These are phyloP conservation scores for Dillenia suffruticosa DNA, from an alignment of 164 flowering plant genomes.

Conservation along the genomic window DNA sequence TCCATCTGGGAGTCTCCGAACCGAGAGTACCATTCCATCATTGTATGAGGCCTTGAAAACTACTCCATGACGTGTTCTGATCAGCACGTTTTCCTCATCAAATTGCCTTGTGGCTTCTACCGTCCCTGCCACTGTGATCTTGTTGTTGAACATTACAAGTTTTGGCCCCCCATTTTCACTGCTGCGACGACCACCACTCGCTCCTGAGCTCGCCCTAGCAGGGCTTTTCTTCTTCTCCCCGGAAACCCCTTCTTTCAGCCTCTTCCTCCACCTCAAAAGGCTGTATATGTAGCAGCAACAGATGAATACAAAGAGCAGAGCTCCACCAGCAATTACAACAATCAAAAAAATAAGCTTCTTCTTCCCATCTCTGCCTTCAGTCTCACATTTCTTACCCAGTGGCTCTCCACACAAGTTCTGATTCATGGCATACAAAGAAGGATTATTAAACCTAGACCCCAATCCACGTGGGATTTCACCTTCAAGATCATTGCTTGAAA, in stretches of 20 bases:
- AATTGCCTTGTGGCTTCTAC: slow-evolving; percentile 34
- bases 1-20: slow-evolving; percentile 26
- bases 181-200: slow-evolving; percentile 21
- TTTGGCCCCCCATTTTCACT: slow-evolving; percentile 23
- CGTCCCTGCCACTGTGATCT: slow-evolving; percentile 29
- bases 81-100: slow-evolving; percentile 31
- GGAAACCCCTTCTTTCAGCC: slow-evolving; percentile 7
- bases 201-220: slow-evolving; percentile 19
- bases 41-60: slow-evolving; percentile 26
- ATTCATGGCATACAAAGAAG: slow-evolving; percentile 17
- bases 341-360: slow-evolving; percentile 19
- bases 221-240: slow-evolving; percentile 27
- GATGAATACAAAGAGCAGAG: slow-evolving; percentile 9
- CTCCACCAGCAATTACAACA: slow-evolving; percentile 16
- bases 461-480: slow-evolving; percentile 26
- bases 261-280: slow-evolving; percentile 27
- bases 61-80: slow-evolving; percentile 21
- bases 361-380: neutral
- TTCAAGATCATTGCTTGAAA: slow-evolving; percentile 39
- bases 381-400: slow-evolving; percentile 13
- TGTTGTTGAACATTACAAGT: slow-evolving; percentile 35
- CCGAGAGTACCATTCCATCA: slow-evolving; percentile 33
- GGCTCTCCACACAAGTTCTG: slow-evolving; percentile 27
- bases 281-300: slow-evolving; percentile 26
- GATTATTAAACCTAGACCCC: slow-evolving; percentile 22